Evolutionary conservation across 129 eudicot genomes (phyloP), one percentile per base, ranked within the genome.

Genomic region (Escallonia rubra): DNA sequence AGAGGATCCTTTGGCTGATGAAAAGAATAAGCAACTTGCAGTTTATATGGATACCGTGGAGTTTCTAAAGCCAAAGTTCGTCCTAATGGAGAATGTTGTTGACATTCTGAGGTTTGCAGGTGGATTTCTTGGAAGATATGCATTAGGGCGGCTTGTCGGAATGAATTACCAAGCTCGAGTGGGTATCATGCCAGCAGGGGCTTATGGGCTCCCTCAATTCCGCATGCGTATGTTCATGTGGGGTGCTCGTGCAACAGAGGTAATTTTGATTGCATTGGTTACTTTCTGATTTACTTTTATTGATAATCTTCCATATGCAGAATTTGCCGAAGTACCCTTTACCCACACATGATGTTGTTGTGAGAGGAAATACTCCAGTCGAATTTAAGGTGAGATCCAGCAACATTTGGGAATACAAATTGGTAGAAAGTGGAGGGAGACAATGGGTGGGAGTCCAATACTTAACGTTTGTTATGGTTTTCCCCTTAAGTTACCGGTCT

Each of bases 121-220:
- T 0, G 97, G 89, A 2, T 50, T 61, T 10, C 66, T 90, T 49
- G 80, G 76, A 10, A 60, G 66, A 53, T 81, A 81, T 80, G 97
- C 95, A 0, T 59, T 86, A 8, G 88, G 85, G 15, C 81, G 95
- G 8, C 70, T 90, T 5, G 91, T 90, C 57, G 56, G 78, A 3
- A 81, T 86, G 90, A 74, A 80, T 47, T 90, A 90, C 61, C 97
- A 90, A 74, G 69, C 91, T 38, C 78, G 97, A 2, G 5, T 90
- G 14, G 94, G 95, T 41, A 83, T 90, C 4, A 90, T 90, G 91
- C 88, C 95, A 15, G 97, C 97, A 11, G 95, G 97, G 57, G 72
- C 86, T 2, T 90, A 83, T 57, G 96, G 96, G 2, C 82, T 90
- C 55, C 86, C 96, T 15, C 96, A 90, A 68, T 86, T 80, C 56